Base-by-base conservation (phyloP, 805 yeast genomes). In the Schwanniomyces occidentalis region DNA sequence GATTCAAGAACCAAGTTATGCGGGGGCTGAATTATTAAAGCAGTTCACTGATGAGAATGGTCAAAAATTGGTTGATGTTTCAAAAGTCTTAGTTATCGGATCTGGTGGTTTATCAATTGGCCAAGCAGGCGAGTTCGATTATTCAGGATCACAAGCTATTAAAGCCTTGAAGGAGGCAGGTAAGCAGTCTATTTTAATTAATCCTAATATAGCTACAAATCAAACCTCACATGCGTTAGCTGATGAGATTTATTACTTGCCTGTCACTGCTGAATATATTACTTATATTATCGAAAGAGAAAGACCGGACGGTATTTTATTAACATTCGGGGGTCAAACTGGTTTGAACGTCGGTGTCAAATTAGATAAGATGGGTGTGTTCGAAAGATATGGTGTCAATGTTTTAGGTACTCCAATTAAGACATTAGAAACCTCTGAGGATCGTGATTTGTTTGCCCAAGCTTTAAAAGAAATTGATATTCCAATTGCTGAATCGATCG, bases 301-400 rank as follows among this genome's bases (percentile, higher is more conserved):
- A 70, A 78, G 80, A 50, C 99, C 99, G 25, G 98, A 93, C 65
- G 98, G 96, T 30, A 90, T 93, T 37, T 73, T 91, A 56, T 76
- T 91, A 57, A 91, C 99, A 3, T 93, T 93, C 62, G 99, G 99
- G 56, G 99, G 99, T 48, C 99, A 93, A 71, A 93, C 99, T 21
- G 99, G 85, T 46, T 75, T 93, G 53, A 93, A 90, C 58, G 96
- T 91, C 42, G 98, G 98, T 68, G 95, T 93, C 34, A 84, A 88
- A 54, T 76, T 93, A 45, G 96, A 93, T 42, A 85, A 89, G 67
- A 84, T 86, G 89, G 98, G 97, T 46, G 87, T 88, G 39, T 83
- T 95, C 54, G 88, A 84, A 46, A 76, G 95, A 50, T 88, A 85
- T 61, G 85, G 85, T 46, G 89, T 93, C 56, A 90, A 89, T 69